Evolutionary conservation across 1,139 yeast genomes (phyloP), one percentile per base, ranked within the genome.

Genomic region (Scheffersomyces parashehatae): DNA sequence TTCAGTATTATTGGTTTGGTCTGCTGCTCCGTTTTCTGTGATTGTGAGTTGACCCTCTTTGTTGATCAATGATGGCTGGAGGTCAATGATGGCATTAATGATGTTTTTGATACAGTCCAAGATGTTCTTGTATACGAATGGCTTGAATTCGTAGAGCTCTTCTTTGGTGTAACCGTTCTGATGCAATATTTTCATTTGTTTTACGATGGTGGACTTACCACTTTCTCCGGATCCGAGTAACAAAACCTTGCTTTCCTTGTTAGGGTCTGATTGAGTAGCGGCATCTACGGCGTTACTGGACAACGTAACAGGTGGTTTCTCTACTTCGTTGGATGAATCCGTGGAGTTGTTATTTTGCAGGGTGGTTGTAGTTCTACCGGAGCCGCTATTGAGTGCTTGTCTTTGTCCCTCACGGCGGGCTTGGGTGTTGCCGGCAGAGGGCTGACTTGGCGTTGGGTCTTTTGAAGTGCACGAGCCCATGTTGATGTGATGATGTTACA

Each of bases 171-270:
- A 86, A 4, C 91, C 93, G 55, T 79, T 75, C 54, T 85, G 85
- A 58, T 85, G 90, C 43, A 85, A 65, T 41, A 85, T 84, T 59
- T 84, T 85, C 71, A 85, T 76, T 62, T 85, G 93, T 58, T 85
- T 86, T 40, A 85, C 78, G 38, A 85, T 81, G 4, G 93, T 85
- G 3, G 90, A 83, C 56, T 85, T 85, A 12, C 93, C 93, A 55
- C 86, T 79, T 58, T 86, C 95, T 24, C 93, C 95, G 0, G 91
- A 82, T 6, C 95, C 95, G 42, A 86, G 65, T 35, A 86, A 67
- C 32, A 86, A 66, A 35, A 84, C 81, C 58, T 85, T 85, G 29
- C 83, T 79, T 49, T 79, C 82, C 45, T 72, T 70, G 16, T 59
- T 34, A 29, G 32, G 30, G 6, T 34, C 20, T 8, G 28, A 26